phyloP scores from a whole-genome alignment of 2,329 filamentous ascomycete genomes.

The Aspergillus sp. region DNA sequence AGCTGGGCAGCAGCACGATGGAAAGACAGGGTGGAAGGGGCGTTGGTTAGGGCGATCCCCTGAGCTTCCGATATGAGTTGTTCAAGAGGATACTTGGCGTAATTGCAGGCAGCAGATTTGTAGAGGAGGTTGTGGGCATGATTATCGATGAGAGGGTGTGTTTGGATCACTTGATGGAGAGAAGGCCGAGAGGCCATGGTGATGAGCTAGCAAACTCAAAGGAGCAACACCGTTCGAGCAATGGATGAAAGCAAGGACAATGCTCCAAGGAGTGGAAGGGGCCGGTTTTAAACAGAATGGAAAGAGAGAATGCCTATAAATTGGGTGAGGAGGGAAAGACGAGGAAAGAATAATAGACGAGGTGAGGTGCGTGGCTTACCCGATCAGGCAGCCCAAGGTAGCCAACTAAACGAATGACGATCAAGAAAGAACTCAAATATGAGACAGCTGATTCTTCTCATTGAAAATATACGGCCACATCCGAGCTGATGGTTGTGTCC shows the following conservation, averaged over 20 bases:
- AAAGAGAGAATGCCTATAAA: background rate
- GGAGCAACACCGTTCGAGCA: background rate
- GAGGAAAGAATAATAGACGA: background rate
- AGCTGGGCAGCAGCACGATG: constrained; percentile 70
- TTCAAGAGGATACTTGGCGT: constrained; percentile 50
- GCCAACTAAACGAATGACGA: background rate
- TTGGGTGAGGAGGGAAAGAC: background rate
- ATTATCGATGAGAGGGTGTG: constrained; percentile 48
- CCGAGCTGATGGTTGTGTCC: background rate
- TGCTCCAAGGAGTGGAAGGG: constrained; percentile 22
- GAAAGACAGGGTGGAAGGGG: constrained; percentile 64
- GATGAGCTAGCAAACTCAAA: background rate
- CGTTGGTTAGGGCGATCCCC: constrained; percentile 64
- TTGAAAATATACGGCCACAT: background rate
- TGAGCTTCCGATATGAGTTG: constrained; percentile 72
- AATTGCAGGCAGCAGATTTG: constrained; percentile 31
- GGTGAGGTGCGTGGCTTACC: constrained; percentile 12
- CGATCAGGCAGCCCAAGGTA: constrained; percentile 11
- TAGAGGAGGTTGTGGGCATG: constrained; percentile 48
- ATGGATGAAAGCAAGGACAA: background rate
- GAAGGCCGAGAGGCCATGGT: constrained; percentile 29
- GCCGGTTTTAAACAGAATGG: constrained; percentile 18
- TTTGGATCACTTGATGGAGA: constrained; percentile 37
- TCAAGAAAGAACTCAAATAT: background rate
- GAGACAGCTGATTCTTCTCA: background rate